Evolutionary conservation across 2,329 filamentous ascomycete species (phyloP).

Genomic region (Clarireedia homoeocarpa): DNA sequence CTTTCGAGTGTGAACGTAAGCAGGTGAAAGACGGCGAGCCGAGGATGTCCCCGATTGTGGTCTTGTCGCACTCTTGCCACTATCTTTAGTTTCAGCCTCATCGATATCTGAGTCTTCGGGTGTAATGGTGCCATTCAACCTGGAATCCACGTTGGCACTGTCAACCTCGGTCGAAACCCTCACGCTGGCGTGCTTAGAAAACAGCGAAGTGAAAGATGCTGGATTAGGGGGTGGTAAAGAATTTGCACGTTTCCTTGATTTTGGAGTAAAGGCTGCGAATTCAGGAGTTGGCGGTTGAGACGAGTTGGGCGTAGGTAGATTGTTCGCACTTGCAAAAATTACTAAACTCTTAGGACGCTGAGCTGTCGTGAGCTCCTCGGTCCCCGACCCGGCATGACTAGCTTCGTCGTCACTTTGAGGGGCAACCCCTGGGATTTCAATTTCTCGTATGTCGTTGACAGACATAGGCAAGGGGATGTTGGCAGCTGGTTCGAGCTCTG

Average conservation of each 20-base stretch:
- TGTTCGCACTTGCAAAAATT: constrained; percentile 29
- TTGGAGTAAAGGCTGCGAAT: constrained; percentile 4
- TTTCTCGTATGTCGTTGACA: constrained; percentile 66
- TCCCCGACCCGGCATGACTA: constrained; percentile 34
- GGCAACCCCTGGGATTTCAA: constrained; percentile 67
- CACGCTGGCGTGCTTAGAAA: constrained; percentile 12
- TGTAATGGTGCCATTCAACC: constrained; percentile 3
- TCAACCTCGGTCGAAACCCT: neutral
- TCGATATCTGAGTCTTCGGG: constrained; percentile 4
- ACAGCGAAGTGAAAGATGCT: constrained; percentile 15
- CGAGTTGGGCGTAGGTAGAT: constrained; percentile 23
- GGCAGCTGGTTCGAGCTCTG: constrained; percentile 35
- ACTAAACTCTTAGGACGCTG: constrained; percentile 36
- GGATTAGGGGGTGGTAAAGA: constrained; percentile 23
- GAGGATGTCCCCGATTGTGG: too few species aligned
- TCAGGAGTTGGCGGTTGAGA: constrained; percentile 17
- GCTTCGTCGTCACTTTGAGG: constrained; percentile 55
- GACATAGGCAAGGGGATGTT: constrained; percentile 61
- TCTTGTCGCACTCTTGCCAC: constrained; percentile 2
- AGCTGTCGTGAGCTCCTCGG: constrained; percentile 29
- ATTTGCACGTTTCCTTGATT: constrained; percentile 24
- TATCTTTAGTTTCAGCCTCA: constrained; percentile 1
- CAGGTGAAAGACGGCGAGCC: too few species aligned
- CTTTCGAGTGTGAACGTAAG: too few species aligned
- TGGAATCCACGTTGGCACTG: neutral